Conservation (phyloP, 192 early-diverging fungal species). For the Backusella luteola region DNA sequence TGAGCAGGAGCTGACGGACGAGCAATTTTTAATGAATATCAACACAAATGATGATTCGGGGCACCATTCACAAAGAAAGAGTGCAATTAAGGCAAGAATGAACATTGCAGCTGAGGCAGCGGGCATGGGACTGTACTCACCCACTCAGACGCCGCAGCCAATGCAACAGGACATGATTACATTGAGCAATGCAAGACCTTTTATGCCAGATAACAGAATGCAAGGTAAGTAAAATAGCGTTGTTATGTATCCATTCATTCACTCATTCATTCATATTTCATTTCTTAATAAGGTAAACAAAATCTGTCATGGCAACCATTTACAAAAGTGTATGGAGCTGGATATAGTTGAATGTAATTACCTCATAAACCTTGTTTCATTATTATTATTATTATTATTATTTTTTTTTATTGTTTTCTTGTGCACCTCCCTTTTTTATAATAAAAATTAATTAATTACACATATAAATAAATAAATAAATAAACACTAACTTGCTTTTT, state of each 20-base stretch:
- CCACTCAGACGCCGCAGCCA: constrained; percentile 3
- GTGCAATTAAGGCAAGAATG: constrained; percentile 24
- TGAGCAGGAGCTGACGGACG: constrained; percentile 41
- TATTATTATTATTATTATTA: not conserved
- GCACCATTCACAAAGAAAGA: constrained; percentile 21
- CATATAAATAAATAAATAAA: not conserved
- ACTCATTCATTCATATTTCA: not conserved
- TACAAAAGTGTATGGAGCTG: not conserved
- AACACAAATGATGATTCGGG: not conserved
- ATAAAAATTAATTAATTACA: too few relatives aligned
- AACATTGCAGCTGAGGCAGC: constrained; percentile 36
- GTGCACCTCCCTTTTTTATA: too few relatives aligned
- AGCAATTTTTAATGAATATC: constrained; percentile 31
- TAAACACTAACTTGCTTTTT: not conserved
- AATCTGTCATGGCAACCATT: not conserved
- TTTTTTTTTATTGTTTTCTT: not conserved
- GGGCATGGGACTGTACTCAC: not conserved
- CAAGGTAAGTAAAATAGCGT: not conserved
- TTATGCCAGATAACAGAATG: not conserved
- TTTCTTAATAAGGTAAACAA: not conserved
- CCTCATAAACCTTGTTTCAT: not conserved
- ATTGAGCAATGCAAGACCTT: not conserved
- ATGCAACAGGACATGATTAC: not conserved
- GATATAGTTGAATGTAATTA: not conserved
- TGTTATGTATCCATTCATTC: not conserved